These are phyloP conservation scores for Kazachstania sp. DNA, from an alignment of 1,139 yeast genomes.

Conservation along the genomic window DNA sequence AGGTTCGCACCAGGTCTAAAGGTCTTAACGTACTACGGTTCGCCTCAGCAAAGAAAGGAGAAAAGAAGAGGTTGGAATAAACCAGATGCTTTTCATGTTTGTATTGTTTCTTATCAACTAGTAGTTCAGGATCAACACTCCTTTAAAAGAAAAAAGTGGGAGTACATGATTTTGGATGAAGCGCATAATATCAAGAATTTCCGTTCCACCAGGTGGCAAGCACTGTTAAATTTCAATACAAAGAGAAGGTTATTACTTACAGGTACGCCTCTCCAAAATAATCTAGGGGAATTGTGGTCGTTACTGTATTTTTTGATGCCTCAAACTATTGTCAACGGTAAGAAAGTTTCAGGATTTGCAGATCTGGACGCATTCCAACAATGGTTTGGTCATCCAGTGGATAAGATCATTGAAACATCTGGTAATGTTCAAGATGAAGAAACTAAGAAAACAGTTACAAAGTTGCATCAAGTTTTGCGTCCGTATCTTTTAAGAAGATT, in stretches of 20 bases:
- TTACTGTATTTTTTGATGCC: constrained; percentile 93
- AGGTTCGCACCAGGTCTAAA: constrained; percentile 98
- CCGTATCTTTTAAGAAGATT: constrained; percentile 87
- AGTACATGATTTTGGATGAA: constrained; percentile 93
- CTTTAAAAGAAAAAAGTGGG: constrained; percentile 88
- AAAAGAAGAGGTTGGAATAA: constrained; percentile 97
- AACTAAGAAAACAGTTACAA: constrained; percentile 74
- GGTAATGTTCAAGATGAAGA: constrained; percentile 51
- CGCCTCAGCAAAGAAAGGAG: constrained; percentile 95
- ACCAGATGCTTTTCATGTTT: constrained; percentile 91
- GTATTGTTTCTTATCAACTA: constrained; percentile 92
- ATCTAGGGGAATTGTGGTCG: constrained; percentile 90
- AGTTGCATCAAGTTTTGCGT: constrained; percentile 85
- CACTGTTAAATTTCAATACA: constrained; percentile 85
- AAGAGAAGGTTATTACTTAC: constrained; percentile 80
- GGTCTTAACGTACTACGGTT: constrained; percentile 90
- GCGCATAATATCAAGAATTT: constrained; percentile 97
- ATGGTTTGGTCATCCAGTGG: constrained; percentile 98
- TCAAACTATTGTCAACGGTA: constrained; percentile 33
- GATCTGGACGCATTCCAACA: constrained; percentile 91
- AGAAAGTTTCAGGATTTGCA: constrained; percentile 83
- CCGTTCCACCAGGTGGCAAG: constrained; percentile 95
- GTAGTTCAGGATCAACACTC: constrained; percentile 95
- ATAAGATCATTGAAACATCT: constrained; percentile 74
- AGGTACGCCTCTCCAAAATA: constrained; percentile 93